Conservation (phyloP, 1,284 basidiomycete species). For the Boletus smithii region DNA sequence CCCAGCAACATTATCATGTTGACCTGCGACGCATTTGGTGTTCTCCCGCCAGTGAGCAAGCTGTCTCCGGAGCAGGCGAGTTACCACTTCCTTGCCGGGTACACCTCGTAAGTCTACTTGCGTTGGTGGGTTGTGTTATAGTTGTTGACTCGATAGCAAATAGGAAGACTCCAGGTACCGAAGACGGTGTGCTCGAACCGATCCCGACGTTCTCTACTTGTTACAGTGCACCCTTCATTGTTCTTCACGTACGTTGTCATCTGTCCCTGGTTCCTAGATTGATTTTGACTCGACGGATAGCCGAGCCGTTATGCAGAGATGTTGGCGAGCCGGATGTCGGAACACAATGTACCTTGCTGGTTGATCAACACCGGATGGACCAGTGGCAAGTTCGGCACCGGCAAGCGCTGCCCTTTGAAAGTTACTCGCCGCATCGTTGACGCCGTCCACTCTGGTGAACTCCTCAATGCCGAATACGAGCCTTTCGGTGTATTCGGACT, state of each 20-base stretch:
- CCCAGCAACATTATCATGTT: constrained; percentile 97
- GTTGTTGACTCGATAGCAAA: constrained; percentile 7
- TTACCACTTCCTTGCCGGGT: constrained; percentile 96
- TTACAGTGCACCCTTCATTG: constrained; percentile 98
- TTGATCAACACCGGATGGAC: constrained; percentile 99
- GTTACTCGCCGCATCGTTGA: constrained; percentile 96
- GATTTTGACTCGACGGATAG: constrained; percentile 37
- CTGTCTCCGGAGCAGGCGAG: constrained; percentile 93
- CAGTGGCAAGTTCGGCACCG: constrained; percentile 88
- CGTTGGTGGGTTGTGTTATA: not conserved
- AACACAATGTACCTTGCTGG: constrained; percentile 93
- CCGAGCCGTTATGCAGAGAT: constrained; percentile 94
- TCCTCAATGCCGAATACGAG: constrained; percentile 85
- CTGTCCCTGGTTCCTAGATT: not conserved
- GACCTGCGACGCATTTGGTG: constrained; percentile 98
- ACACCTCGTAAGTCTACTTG: constrained; percentile 72
- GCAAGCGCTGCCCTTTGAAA: constrained; percentile 92
- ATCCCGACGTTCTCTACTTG: constrained; percentile 99
- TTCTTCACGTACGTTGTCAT: constrained; percentile 71
- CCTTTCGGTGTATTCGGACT: constrained; percentile 80
- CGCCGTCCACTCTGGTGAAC: constrained; percentile 92
- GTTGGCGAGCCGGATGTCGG: constrained; percentile 93
- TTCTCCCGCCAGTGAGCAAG: constrained; percentile 93
- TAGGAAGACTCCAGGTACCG: constrained; percentile 93
- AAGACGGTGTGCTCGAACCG: constrained; percentile 97